phyloP scores from a whole-genome alignment of 2,329 filamentous ascomycete genomes.

The Colletotrichum sp. region DNA sequence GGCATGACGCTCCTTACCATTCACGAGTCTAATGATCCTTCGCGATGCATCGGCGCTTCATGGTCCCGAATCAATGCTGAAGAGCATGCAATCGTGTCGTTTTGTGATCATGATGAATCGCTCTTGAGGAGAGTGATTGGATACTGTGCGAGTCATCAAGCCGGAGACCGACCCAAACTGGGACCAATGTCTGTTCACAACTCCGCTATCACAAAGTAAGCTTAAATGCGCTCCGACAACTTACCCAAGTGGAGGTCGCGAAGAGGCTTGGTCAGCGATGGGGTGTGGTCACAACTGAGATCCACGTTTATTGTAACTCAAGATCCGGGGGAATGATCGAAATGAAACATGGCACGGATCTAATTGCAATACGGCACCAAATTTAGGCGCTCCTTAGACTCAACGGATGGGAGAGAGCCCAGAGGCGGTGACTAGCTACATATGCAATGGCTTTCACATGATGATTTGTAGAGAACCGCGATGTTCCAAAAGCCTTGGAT shows the following conservation, averaged over 20 bases:
- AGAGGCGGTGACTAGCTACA: not conserved
- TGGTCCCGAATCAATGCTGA: not conserved
- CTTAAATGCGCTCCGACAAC: not conserved
- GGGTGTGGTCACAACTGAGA: not conserved
- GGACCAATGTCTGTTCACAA: not conserved
- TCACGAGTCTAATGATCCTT: not conserved
- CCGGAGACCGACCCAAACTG: not conserved
- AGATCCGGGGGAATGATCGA: not conserved
- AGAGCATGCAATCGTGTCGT: not conserved
- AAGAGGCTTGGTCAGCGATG: not conserved
- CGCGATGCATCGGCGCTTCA: not conserved
- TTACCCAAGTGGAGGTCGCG: not conserved
- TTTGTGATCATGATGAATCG: not conserved
- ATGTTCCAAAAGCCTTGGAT: not conserved
- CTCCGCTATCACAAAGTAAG: not conserved
- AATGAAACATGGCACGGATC: not conserved
- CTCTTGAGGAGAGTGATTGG: not conserved
- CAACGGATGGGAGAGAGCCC: not conserved
- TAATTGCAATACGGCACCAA: not conserved
- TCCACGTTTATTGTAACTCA: not conserved
- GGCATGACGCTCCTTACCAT: not conserved
- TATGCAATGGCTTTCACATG: rapidly evolving
- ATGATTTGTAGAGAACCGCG: not conserved
- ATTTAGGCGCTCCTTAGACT: not conserved
- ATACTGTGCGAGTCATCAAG: not conserved